Percentiles rank a stretch among this genome's conserved stretches.
phyloP scores from a whole-genome alignment of 768 basidiomycete species.

The Suillus discolor region DNA sequence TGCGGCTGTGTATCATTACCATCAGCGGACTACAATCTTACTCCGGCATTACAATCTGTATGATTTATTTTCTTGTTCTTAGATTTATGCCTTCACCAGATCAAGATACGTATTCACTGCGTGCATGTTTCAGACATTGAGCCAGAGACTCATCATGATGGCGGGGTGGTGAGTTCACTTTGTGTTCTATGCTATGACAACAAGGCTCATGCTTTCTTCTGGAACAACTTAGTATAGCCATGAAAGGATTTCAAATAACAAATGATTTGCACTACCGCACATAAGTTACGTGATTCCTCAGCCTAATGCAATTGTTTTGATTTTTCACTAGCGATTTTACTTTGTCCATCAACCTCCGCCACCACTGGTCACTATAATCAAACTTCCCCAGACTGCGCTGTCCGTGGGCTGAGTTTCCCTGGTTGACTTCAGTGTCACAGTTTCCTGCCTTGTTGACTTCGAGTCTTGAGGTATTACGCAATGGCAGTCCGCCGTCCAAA shows the following conservation, averaged over 20 bases:
- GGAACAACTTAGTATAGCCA: not conserved
- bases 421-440: not conserved
- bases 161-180: not conserved
- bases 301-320: not conserved
- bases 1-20: not conserved
- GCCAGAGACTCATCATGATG: not conserved
- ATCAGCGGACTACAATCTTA: not conserved
- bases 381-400: not conserved
- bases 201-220: not conserved
- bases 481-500: not conserved
- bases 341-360: not conserved
- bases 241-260: not conserved
- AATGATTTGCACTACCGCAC: not conserved
- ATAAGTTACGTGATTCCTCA: not conserved
- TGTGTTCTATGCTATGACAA: not conserved
- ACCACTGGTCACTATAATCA: not conserved
- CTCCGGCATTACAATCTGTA: not conserved
- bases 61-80: not conserved
- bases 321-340: not conserved
- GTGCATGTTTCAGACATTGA: not conserved
- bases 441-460: too few relatives aligned
- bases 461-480: not conserved
- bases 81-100: not conserved
- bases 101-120: not conserved
- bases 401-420: not conserved